Conservation (phyloP, 1,139 yeast species). For the Yamadazyma kanchanaburiensis region DNA sequence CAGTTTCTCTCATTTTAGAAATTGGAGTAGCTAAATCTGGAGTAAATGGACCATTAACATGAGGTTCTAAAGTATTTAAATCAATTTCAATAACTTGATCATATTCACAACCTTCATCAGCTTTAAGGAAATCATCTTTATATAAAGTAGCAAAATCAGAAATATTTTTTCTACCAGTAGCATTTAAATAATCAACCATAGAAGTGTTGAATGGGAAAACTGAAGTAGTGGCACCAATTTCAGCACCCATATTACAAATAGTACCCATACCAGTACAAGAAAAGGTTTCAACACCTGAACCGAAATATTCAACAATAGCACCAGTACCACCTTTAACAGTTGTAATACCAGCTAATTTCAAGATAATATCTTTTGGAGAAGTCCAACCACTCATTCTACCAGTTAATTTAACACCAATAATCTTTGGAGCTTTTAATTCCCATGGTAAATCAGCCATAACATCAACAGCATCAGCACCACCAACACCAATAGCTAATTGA, state of each 20-base stretch:
- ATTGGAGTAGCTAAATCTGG: conserved; percentile 98
- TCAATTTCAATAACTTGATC: conserved; percentile 95
- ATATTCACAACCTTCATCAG: conserved; percentile 94
- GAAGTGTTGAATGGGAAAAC: conserved; percentile 95
- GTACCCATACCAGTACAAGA: conserved; percentile 99
- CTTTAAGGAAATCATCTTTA: conserved; percentile 75
- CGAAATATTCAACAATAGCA: conserved; percentile 94
- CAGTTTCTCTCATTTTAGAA: conserved; percentile 87
- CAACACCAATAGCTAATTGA: conserved; percentile 98
- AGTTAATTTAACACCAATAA: conserved; percentile 93
- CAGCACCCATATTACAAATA: conserved; percentile 99
- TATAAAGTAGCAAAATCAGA: conserved; percentile 77
- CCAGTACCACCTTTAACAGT: conserved; percentile 99
- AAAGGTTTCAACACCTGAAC: conserved; percentile 93
- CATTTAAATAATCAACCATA: conserved; percentile 84
- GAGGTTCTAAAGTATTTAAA: conserved; percentile 94
- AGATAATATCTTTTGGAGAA: conserved; percentile 96
- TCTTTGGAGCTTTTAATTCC: conserved; percentile 99
- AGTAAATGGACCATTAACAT: conserved; percentile 98
- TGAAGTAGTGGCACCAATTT: conserved; percentile 98
- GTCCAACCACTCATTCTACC: conserved; percentile 98
- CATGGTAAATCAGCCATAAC: conserved; percentile 94
- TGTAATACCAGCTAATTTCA: conserved; percentile 92
- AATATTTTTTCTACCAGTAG: conserved; percentile 82
- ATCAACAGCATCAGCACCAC: conserved; percentile 99